Evolutionary conservation across 2,329 filamentous ascomycete genomes (phyloP).

Genomic region (Xylariaceae sp.): DNA sequence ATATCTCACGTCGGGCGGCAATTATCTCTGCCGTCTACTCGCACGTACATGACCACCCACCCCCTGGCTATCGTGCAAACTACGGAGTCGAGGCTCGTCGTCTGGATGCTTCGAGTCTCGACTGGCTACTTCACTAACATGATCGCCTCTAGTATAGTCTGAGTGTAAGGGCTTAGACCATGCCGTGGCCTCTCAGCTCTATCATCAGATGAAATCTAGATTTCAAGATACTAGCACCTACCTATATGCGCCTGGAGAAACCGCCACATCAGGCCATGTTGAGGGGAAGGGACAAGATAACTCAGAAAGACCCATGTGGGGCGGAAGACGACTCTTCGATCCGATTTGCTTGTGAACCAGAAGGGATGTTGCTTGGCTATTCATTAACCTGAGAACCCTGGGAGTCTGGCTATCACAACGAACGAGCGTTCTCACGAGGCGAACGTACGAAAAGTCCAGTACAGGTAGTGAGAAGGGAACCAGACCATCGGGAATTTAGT

Average conservation of each 20-base stretch:
- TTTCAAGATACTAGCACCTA: not conserved
- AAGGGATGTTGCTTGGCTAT: conserved; percentile 8
- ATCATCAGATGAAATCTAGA: not conserved
- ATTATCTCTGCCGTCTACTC: too few relatives aligned
- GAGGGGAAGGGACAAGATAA: conserved; percentile 12
- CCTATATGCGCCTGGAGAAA: conserved; percentile 14
- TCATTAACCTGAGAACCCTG: conserved; percentile 2
- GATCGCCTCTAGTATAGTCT: too few relatives aligned
- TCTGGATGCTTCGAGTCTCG: too few relatives aligned
- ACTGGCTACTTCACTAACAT: too few relatives aligned
- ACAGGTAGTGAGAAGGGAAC: conserved; percentile 8
- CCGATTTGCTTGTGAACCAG: conserved; percentile 18
- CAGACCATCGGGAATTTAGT: conserved; percentile 14
- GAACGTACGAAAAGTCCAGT: conserved; percentile 10
- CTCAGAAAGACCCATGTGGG: conserved; percentile 11
- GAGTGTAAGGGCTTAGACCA: too few relatives aligned
- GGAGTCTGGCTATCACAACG: not conserved
- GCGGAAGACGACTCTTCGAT: conserved; percentile 5
- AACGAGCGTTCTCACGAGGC: not conserved
- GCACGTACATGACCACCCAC: too few relatives aligned
- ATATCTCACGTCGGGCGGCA: too few relatives aligned
- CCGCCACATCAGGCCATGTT: conserved; percentile 30
- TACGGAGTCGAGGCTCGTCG: too few relatives aligned
- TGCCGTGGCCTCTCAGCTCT: too few relatives aligned
- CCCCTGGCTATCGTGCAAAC: too few relatives aligned